Percentiles rank a stretch among this genome's conserved stretches.
Conservation (phyloP, 2,329 filamentous ascomycete genomes). For the Alternaria viburni region DNA sequence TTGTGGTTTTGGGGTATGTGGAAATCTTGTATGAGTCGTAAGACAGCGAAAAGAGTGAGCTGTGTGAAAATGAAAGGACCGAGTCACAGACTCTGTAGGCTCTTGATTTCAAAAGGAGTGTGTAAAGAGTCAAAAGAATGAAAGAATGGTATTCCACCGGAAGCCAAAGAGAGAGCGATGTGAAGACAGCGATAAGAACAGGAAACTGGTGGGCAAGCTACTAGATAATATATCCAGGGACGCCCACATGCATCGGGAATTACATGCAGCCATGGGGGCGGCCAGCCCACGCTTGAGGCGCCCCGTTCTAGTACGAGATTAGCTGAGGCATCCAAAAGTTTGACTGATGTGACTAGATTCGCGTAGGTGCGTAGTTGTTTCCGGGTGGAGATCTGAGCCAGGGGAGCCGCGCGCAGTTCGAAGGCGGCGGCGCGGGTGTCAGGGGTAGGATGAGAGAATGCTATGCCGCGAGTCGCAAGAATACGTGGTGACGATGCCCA, state of each 20-base stretch:
- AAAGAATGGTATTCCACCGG: conserved; percentile 43
- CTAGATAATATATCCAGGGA: conserved; percentile 30
- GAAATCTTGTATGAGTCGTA: conserved; percentile 11
- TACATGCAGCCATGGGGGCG: conserved; percentile 23
- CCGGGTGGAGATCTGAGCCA: conserved; percentile 21
- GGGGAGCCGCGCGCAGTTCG: conserved; percentile 30
- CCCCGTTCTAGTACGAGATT: conserved; percentile 19
- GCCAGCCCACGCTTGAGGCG: conserved; percentile 16
- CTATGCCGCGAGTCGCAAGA: conserved; percentile 3
- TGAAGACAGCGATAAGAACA: conserved; percentile 19
- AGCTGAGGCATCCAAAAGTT: conserved; percentile 15
- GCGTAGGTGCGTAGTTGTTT: conserved; percentile 19
- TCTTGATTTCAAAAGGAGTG: conserved; percentile 32
- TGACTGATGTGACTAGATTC: conserved; percentile 15
- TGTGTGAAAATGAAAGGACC: conserved; percentile 32
- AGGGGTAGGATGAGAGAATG: conserved; percentile 26
- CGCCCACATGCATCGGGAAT: conserved; percentile 15
- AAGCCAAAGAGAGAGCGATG: conserved; percentile 11
- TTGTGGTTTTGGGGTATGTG: conserved; percentile 4
- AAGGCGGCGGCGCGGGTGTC: conserved; percentile 11
- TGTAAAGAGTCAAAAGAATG: conserved; percentile 31
- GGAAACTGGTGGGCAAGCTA: conserved; percentile 22
- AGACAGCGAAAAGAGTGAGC: conserved; percentile 28
- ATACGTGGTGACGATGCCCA: conserved; percentile 2
- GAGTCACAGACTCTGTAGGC: conserved; percentile 44